Conservation (phyloP, 768 basidiomycete species). For the Rhodocollybia butyracea region DNA sequence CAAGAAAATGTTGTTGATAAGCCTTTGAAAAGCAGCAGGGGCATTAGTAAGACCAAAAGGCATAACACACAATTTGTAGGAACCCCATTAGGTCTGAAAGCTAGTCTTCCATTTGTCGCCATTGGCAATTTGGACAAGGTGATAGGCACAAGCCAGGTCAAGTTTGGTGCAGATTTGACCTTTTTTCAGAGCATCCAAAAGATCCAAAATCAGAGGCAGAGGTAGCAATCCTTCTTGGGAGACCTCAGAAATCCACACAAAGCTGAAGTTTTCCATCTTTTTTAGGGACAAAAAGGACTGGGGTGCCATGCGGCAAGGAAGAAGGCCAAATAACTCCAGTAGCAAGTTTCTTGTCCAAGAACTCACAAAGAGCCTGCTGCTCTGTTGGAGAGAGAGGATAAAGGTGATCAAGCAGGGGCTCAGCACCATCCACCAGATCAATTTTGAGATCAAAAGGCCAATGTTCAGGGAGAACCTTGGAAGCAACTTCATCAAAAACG, state of each 20-base stretch:
- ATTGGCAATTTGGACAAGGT: slow-evolving; percentile 33
- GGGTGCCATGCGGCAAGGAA: slow-evolving; percentile 25
- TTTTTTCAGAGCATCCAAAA: background rate
- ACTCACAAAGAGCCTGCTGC: slow-evolving; percentile 28
- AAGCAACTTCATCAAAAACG: background rate
- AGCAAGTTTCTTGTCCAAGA: slow-evolving; percentile 31
- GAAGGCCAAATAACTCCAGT: slow-evolving; percentile 34
- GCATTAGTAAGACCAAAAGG: slow-evolving; percentile 36
- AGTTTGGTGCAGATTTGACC: slow-evolving; percentile 28
- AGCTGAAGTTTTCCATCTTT: slow-evolving; percentile 19
- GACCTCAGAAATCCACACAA: slow-evolving; percentile 19
- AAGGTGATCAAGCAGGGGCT: background rate
- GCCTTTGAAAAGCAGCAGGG: slow-evolving; percentile 28
- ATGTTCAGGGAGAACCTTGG: background rate
- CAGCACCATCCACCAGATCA: background rate
- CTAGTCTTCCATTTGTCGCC: slow-evolving; percentile 41
- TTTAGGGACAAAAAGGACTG: slow-evolving; percentile 24
- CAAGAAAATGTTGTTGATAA: slow-evolving; percentile 41
- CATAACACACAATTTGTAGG: slow-evolving; percentile 37
- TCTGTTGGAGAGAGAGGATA: slow-evolving; percentile 23
- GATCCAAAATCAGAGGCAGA: slow-evolving; percentile 18
- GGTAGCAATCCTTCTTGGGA: slow-evolving; percentile 33
- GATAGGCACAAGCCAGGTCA: slow-evolving; percentile 34
- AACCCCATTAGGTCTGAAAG: slow-evolving; percentile 32
- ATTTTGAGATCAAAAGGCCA: background rate